A percentile compares a stretch with the other conserved stretches of the same genome.
Conservation (phyloP, 179 eudicot genomes). For the Camellia oleifera region DNA sequence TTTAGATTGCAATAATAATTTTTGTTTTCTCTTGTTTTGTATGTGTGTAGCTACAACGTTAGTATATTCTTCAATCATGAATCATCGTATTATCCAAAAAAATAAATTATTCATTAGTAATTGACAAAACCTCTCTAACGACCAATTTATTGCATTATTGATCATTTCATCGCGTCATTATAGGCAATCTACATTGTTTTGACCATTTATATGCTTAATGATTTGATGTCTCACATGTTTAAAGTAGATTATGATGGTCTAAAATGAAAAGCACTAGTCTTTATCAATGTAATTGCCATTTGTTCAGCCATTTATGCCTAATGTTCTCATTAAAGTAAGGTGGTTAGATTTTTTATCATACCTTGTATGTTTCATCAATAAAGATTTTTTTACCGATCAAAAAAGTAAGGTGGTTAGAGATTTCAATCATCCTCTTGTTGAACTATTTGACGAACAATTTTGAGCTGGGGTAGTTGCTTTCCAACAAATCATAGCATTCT, state of each 20-base stretch:
- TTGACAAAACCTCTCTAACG: not conserved
- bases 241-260: not conserved
- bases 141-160: not conserved
- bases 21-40: too few relatives aligned
- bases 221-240: not conserved
- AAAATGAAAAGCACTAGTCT: not conserved
- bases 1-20: not conserved
- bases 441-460: not conserved
- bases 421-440: not conserved
- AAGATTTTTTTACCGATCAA: too few relatives aligned
- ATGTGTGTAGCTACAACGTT: not conserved
- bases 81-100: not conserved
- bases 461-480: not conserved
- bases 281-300: not conserved
- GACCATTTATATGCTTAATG: not conserved
- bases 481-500: not conserved
- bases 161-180: not conserved
- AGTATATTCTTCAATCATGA: not conserved
- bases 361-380: too few relatives aligned
- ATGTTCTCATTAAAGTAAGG: slow-evolving; percentile 6
- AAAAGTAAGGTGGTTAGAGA: not conserved
- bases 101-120: not conserved
- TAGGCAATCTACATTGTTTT: not conserved
- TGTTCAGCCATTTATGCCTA: not conserved
- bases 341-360: not conserved